Base-by-base conservation (phyloP, 768 basidiomycete species). In the Rickenella mellea region DNA sequence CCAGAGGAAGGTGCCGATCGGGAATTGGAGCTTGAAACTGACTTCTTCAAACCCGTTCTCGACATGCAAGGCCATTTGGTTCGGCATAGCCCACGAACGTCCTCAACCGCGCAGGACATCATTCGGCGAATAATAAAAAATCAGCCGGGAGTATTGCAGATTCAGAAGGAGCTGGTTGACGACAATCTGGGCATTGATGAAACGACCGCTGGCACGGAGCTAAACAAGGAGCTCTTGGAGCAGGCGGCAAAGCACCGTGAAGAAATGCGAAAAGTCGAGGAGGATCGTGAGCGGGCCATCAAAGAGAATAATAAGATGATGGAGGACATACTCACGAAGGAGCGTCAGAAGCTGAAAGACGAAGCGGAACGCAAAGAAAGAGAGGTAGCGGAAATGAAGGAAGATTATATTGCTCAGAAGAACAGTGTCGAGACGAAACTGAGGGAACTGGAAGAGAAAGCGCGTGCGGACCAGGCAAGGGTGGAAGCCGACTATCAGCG, bases 91-190 rank as follows among this genome's bases (percentile, higher is more conserved):
- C n/a, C n/a, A n/a, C 64, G 64, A 32, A 66, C 63, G 2, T 42
- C 62, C 4, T 48, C 61, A n/a, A 71, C 71, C 2, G 69, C 71
- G 0, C 64, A 61, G 0, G 46, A 49, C 8, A 63, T 76, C 40
- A 46, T 80, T 0, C 63, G 64, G 4, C 58, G 61, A 24, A 53
- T 80, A 44, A 48, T 71, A 11, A 55, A 59, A 20, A 65, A 58
- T 6, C 55, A 57, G 21, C 68, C 76, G 0, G 48, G 63, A 2
- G 60, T 69, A 2, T 59, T 80, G 3, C 65, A 63, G 19, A 77
- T 80, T 39, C 78, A 79, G 48, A 56, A 62, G 21, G 78, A 81
- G 51, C 59, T 78, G 11, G 71, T 78, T 4, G 68, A 69, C 43
- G 59, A 71, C 48, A 61, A 60, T 25, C 67, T 67, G 39, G 62